Base-by-base conservation (phyloP, 2,329 filamentous ascomycete genomes). In the Grosmannia clavigera region DNA sequence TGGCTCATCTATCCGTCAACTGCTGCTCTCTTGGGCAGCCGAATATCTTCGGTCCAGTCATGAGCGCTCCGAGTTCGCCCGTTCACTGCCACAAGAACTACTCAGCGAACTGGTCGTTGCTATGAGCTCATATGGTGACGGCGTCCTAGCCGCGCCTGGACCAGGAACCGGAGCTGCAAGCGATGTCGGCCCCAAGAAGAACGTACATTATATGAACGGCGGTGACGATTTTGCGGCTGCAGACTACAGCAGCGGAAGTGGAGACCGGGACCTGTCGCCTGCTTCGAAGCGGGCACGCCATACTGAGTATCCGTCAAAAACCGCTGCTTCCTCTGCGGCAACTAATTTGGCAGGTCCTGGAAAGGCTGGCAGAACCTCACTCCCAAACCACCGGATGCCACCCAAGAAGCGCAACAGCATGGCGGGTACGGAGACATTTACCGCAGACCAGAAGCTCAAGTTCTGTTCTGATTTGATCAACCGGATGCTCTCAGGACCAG, bases 11-110 rank as follows among this genome's bases (percentile, higher is more conserved):
- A 80, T 86, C 56, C 76, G 82, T 48, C 75, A 76, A 62, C 76
- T 85, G 46, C 75, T 86, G 16, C 71, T 85, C 3, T 77, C 75
- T 12, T 86, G 83, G 83, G 80, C 81, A 1, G 82, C 81, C 31
- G 82, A 85, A 68, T 85, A 85, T 65, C 82, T 85, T 72, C 73
- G 80, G 51, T 79, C 79, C 0, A 82, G 81, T 3, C 77, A 81
- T 27, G 74, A 76, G 1, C 75, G 81, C 22, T 74, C 78, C 10
- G 79, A 82, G 62, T 85, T 85, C 66, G 82, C 80, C 52, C 80
- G 79, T 65, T 81, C 81, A 0, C 74, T 86, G 3, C 82, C 83
- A 0, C 79, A 85, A 63, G 81, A 84, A 65, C 80, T 86, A 1
- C 71, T 85, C 7, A 83, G 80, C 63, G 82, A 85, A 68, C 75